These are phyloP conservation scores for Rubus idaeus DNA, from an alignment of 306 rosid genomes.

Conservation along the genomic window DNA sequence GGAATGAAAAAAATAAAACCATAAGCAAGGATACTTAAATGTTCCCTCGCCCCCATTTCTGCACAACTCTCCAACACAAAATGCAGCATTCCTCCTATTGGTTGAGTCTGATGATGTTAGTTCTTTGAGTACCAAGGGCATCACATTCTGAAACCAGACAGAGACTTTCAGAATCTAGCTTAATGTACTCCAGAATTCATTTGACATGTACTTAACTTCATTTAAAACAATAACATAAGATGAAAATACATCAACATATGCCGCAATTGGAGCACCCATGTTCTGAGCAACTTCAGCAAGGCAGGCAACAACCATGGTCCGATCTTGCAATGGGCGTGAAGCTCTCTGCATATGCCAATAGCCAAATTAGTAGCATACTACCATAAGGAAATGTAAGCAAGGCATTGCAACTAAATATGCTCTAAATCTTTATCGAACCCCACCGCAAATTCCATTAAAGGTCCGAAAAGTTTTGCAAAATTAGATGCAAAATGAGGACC, in stretches of 20 bases:
- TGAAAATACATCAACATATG: conserved; percentile 73
- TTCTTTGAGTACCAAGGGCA: conserved; percentile 90
- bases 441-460: conserved; percentile 86
- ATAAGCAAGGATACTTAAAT: conserved; percentile 69
- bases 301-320: conserved; percentile 99
- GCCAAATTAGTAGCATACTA: conserved; percentile 17
- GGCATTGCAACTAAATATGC: conserved; percentile 6
- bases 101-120: conserved; percentile 82
- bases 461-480: conserved; percentile 81
- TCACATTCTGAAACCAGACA: conserved; percentile 60
- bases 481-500: conserved; percentile 92
- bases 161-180: conserved; percentile 31
- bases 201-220: neutral
- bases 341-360: conserved; percentile 70
- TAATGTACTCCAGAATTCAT: conserved; percentile 1
- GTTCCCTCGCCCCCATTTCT: conserved; percentile 85
- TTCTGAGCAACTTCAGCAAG: conserved; percentile 98
- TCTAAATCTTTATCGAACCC: conserved; percentile 33
- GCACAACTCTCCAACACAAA: conserved; percentile 98
- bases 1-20: conserved; percentile 1
- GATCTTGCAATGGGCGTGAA: conserved; percentile 81
- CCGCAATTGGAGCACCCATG: conserved; percentile 96
- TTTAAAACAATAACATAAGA: neutral
- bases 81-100: conserved; percentile 97
- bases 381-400: conserved; percentile 7